phyloP scores from a whole-genome alignment of 2,329 filamentous ascomycete species.

The Fusarium sp. region DNA sequence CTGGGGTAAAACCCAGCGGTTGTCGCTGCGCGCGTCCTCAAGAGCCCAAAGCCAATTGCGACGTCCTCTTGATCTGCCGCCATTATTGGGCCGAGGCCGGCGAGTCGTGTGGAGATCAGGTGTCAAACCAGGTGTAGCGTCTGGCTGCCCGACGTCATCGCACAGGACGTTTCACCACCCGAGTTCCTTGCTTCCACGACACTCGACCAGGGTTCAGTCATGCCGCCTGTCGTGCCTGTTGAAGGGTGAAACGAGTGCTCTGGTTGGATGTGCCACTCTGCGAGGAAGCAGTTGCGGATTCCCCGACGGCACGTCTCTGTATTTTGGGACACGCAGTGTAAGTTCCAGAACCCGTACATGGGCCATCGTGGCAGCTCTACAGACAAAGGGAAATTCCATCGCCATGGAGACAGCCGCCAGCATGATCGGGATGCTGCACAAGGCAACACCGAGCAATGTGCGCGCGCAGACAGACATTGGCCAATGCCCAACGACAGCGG shows the following conservation, averaged over 20 bases:
- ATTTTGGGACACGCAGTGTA: slow-evolving; percentile 8
- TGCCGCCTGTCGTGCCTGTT: not conserved
- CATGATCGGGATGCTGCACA: slow-evolving; percentile 1
- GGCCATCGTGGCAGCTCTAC: slow-evolving; percentile 1
- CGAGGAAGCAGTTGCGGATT: not conserved
- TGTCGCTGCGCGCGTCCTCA: slow-evolving; percentile 16
- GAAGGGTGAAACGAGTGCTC: not conserved
- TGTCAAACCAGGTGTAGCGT: slow-evolving; percentile 21
- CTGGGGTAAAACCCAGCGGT: slow-evolving; percentile 22
- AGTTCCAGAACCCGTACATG: not conserved
- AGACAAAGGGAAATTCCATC: slow-evolving; percentile 11
- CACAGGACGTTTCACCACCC: slow-evolving; percentile 24
- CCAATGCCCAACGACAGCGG: slow-evolving; percentile 12
- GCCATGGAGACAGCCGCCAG: slow-evolving; percentile 1
- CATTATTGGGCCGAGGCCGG: slow-evolving; percentile 27
- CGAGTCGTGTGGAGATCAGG: slow-evolving; percentile 15
- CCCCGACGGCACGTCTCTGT: slow-evolving; percentile 7
- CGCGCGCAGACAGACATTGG: not conserved
- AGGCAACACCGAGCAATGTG: not conserved
- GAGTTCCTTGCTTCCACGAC: slow-evolving; percentile 36
- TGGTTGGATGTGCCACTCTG: slow-evolving; percentile 2
- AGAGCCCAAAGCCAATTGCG: not conserved
- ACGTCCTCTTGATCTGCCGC: not conserved
- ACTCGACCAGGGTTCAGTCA: slow-evolving; percentile 21
- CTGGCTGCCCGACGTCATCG: slow-evolving; percentile 40